Base-by-base conservation (phyloP, 192 early-diverging fungal species). In the Fimicolochytrium jonesii region DNA sequence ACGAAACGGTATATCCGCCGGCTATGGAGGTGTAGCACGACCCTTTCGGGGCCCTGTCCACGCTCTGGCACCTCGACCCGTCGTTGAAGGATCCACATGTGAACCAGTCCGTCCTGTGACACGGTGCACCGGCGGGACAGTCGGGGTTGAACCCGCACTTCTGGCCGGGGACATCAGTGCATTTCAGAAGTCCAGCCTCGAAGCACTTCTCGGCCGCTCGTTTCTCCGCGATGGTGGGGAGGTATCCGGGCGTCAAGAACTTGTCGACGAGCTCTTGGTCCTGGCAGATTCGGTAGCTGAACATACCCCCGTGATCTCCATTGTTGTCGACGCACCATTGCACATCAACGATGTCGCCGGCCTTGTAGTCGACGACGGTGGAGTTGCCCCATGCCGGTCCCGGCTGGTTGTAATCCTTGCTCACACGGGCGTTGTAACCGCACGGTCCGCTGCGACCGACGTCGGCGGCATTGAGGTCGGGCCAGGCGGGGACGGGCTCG, bases 301-400 rank as follows among this genome's bases (percentile, higher is more conserved):
- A 58, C 56, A 58, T 58, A 18, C 56, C 56, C 9, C 36, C 56
- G 39, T 58, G 56, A 37, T 58, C 56, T 5, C 56, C 56, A 26
- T 58, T 58, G 32, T 45, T 5, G 39, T 58, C 56, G 10, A 58
- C 56, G 44, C 56, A 58, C 56, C 59, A 61, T 61, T 61, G 59
- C 25, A 61, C 59, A 5, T 31, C 30, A 7, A 52, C 25, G 22
- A 10, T 25, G 9, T 39, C 7, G 11, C 56, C 56, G 20, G 56
- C 36, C 6, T 10, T 44, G 56, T 58, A 58, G 56, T 7, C 44
- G 37, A 43, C 56, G 25, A 58, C 56, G 36, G 39, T 6, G 20
- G 11, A 22, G 11, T 48, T 9, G n/a, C 56, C 56, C 56, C 56
- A 58, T 7, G 33, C 39, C n/a, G 56, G 15, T 10, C 36, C 33